phyloP scores from a whole-genome alignment of 352 stramenopile species.

The Globisporangium orthogonon region DNA sequence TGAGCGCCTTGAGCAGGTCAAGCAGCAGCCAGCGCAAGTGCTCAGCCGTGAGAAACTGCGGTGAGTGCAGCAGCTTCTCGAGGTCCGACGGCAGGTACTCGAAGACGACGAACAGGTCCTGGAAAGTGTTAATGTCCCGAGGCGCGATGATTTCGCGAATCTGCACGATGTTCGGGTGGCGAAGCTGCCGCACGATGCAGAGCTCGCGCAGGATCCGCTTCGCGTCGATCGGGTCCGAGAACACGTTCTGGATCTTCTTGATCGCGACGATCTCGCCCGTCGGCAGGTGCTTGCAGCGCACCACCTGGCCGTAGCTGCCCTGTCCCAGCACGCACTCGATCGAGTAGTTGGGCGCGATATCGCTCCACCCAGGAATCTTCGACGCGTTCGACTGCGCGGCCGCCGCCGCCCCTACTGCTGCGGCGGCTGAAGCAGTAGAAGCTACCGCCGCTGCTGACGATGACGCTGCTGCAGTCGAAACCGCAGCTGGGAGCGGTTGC shows the following conservation, averaged over 20 bases:
- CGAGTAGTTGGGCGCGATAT: conserved; percentile 79
- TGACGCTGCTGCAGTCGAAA: neutral
- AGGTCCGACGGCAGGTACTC: conserved; percentile 82
- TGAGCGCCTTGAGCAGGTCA: conserved; percentile 82
- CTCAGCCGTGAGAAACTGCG: conserved; percentile 79
- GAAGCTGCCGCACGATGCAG: conserved; percentile 77
- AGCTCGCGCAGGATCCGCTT: conserved; percentile 84
- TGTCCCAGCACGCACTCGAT: conserved; percentile 83
- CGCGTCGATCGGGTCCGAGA: conserved; percentile 82
- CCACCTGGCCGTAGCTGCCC: conserved; percentile 82
- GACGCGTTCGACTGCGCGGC: conserved; percentile 49
- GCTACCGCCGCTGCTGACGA: conserved; percentile 1
- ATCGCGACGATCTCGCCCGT: conserved; percentile 86
- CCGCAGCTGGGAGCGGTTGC: neutral
- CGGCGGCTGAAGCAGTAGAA: conserved; percentile 10
- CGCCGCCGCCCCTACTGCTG: conserved; percentile 6
- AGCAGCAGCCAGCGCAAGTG: conserved; percentile 81
- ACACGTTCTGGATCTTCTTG: conserved; percentile 88
- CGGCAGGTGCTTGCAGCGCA: conserved; percentile 83
- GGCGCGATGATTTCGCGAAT: conserved; percentile 85
- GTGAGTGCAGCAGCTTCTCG: conserved; percentile 81
- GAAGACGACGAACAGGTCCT: conserved; percentile 84
- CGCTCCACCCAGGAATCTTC: conserved; percentile 74
- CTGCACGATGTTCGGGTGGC: conserved; percentile 85
- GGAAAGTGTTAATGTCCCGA: conserved; percentile 59